Percentiles rank a stretch among this genome's conserved stretches.
phyloP scores from a whole-genome alignment of 306 rosid species.

The Rosa multiflora region DNA sequence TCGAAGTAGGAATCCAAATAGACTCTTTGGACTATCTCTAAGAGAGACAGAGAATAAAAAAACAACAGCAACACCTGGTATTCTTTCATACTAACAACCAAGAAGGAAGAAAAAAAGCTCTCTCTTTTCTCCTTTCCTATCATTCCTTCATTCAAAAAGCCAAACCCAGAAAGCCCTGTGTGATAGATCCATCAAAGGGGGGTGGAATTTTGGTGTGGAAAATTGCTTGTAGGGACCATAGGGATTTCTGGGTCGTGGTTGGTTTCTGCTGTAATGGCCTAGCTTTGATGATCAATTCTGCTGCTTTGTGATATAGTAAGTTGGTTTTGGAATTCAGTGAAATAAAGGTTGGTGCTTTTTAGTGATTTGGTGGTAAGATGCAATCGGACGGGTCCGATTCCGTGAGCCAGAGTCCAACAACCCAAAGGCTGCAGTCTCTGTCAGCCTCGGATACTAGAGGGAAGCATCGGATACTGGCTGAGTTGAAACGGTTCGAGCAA shows the following conservation, averaged over 20 bases:
- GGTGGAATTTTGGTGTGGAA: conserved; percentile 23
- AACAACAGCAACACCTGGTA: conserved; percentile 9
- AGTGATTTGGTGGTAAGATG: conserved; percentile 41
- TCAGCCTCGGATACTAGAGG: conserved; percentile 81
- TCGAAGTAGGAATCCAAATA: background rate
- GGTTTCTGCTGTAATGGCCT: conserved; percentile 32
- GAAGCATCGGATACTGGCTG: conserved; percentile 90
- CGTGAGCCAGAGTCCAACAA: conserved; percentile 47
- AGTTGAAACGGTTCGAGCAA: conserved; percentile 84
- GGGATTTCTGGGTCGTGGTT: conserved; percentile 52
- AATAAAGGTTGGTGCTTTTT: conserved; percentile 21
- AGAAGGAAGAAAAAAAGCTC: background rate
- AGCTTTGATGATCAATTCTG: conserved; percentile 32
- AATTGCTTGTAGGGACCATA: conserved; percentile 47
- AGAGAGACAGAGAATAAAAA: conserved; percentile 11
- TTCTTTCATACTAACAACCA: conserved; percentile 31
- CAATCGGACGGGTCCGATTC: conserved; percentile 70
- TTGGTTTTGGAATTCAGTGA: conserved; percentile 16
- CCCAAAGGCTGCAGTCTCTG: conserved; percentile 66
- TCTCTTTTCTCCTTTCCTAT: background rate
- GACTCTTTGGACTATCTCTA: background rate
- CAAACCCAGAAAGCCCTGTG: conserved; percentile 27
- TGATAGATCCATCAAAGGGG: conserved; percentile 38
- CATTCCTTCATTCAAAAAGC: conserved; percentile 16
- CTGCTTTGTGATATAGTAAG: conserved; percentile 16